Conservation (phyloP, 139 green algal species). For the Penium margaritaceum region DNA sequence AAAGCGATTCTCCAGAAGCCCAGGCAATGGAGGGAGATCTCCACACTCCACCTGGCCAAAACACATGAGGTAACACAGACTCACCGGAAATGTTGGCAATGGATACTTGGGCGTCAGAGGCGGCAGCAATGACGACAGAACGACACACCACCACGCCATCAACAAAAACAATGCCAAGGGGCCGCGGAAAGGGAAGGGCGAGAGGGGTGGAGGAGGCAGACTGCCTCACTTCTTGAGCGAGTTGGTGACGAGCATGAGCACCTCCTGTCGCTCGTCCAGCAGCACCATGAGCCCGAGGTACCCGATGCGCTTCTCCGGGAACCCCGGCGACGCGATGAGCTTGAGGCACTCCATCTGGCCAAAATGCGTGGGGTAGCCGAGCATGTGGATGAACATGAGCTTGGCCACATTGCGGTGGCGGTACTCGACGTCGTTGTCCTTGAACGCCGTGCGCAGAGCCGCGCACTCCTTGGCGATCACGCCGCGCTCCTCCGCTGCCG, state of each 20-base stretch:
- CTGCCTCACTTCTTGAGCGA: constrained; percentile 75
- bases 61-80: too few relatives aligned
- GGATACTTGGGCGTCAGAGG: too few relatives aligned
- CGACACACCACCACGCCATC: too few relatives aligned
- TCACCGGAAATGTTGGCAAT: too few relatives aligned
- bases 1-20: too few relatives aligned
- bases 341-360: constrained; percentile 99
- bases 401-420: constrained; percentile 92
- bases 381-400: constrained; percentile 99
- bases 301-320: constrained; percentile 68
- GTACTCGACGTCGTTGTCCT: constrained; percentile 44
- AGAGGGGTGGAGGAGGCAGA: not conserved
- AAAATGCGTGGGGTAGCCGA: constrained; percentile 98
- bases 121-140: too few relatives aligned
- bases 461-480: constrained; percentile 92
- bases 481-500: constrained; percentile 85
- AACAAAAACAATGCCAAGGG: too few relatives aligned
- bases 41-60: too few relatives aligned
- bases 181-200: too few relatives aligned
- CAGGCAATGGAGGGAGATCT: too few relatives aligned
- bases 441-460: constrained; percentile 69
- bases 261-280: constrained; percentile 94
- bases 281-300: constrained; percentile 96
- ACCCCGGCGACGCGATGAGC: constrained; percentile 52
- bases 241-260: constrained; percentile 99